phyloP scores from a whole-genome alignment of 768 basidiomycete genomes.

The Leccinum olivaceopallidum region DNA sequence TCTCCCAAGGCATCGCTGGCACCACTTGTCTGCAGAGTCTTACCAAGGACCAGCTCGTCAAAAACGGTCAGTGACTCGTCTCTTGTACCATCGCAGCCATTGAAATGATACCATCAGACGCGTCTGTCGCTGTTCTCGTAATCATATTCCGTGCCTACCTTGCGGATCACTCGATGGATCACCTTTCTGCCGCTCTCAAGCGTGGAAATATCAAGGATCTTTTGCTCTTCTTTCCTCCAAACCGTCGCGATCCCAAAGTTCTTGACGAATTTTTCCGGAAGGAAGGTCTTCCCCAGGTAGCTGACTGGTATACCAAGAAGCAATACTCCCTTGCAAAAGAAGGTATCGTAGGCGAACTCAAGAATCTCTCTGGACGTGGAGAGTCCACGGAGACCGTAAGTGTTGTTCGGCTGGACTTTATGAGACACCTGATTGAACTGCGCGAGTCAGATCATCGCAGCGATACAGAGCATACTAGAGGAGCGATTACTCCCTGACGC shows the following conservation, averaged over 20 bases:
- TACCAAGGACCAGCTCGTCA: conserved; percentile 92
- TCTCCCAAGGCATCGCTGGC: conserved; percentile 81
- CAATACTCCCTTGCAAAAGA: conserved; percentile 84
- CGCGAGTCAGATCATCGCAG: conserved; percentile 62
- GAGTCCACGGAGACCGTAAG: conserved; percentile 70
- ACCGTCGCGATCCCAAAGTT: conserved; percentile 69
- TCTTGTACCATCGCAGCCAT: background rate
- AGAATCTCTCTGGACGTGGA: conserved; percentile 67
- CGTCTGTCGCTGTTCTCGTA: conserved; percentile 75
- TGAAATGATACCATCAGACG: conserved; percentile 47
- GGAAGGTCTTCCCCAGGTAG: conserved; percentile 72
- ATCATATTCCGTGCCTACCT: conserved; percentile 83
- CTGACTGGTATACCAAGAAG: conserved; percentile 94
- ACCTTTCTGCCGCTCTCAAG: conserved; percentile 79
- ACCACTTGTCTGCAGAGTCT: conserved; percentile 78
- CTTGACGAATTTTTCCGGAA: conserved; percentile 89
- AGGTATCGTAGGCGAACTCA: conserved; percentile 64
- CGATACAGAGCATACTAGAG: conserved; percentile 70
- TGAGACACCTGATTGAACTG: conserved; percentile 11
- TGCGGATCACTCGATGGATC: conserved; percentile 83
- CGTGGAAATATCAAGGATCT: conserved; percentile 86
- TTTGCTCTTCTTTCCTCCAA: conserved; percentile 82
- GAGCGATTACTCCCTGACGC: conserved; percentile 82
- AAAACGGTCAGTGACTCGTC: conserved; percentile 64
- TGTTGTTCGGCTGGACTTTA: conserved; percentile 5